Percentiles rank a stretch among this genome's conserved stretches.
Conservation (phyloP, 441 rosid genomes). For the Euphorbia corollata region DNA sequence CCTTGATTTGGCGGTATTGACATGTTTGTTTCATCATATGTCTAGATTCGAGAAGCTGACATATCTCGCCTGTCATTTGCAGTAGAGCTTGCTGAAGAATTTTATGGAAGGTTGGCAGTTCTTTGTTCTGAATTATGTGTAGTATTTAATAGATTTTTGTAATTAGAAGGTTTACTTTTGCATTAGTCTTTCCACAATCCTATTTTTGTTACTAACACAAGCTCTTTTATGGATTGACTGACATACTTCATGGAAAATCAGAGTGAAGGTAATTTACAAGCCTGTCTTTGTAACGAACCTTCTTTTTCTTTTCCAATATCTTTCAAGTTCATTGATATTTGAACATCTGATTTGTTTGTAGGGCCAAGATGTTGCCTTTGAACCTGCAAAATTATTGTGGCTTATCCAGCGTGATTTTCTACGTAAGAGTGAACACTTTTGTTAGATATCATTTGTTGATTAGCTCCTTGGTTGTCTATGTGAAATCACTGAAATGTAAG, state of each 20-base stretch:
- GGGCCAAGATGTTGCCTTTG: conserved; percentile 98
- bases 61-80: conserved; percentile 97
- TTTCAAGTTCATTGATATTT: conserved; percentile 20
- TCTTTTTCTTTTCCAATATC: conserved; percentile 14
- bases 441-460: conserved; percentile 13
- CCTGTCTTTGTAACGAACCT: conserved; percentile 16
- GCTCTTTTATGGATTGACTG: conserved; percentile 33
- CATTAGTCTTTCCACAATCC: conserved; percentile 5
- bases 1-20: conserved; percentile 15
- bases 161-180: conserved; percentile 12
- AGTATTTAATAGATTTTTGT: conserved; percentile 4
- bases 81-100: conserved; percentile 98
- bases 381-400: conserved; percentile 94
- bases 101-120: conserved; percentile 80
- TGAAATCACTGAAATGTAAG: conserved; percentile 11
- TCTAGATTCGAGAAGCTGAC: conserved; percentile 95
- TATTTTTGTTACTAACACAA: conserved; percentile 26
- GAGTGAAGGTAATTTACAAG: conserved; percentile 80
- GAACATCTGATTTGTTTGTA: conserved; percentile 31
- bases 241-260: conserved; percentile 31
- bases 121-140: conserved; percentile 21
- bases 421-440: conserved; percentile 47
- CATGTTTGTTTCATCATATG: conserved; percentile 20
- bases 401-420: conserved; percentile 99
- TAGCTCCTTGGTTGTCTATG: conserved; percentile 17